Base-by-base conservation (phyloP, 2,329 filamentous ascomycete species). In the Phyllosticta paracitricarpa region DNA sequence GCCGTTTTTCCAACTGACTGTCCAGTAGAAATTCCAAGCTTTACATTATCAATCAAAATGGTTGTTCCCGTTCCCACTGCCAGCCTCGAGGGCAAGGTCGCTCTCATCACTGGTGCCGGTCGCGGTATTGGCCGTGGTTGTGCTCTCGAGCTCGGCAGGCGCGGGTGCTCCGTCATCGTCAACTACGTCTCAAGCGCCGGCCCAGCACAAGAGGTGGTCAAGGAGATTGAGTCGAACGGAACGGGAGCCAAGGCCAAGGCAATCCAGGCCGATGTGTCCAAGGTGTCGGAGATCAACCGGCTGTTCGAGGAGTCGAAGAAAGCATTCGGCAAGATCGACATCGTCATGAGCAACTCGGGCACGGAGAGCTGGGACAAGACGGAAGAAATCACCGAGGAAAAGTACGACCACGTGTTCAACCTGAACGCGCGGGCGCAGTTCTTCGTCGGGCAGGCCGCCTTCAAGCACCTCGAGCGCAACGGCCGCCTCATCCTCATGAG, bases 401-500 rank as follows among this genome's bases (percentile, higher is more conserved):
- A 88, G 74, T 89, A 84, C 71, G 86, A 89, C 72, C 84, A 86
- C 64, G 85, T 88, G 65, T 87, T 89, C 78, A 79, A 78, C 76
- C 75, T 88, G 71, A 89, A 89, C 75, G 82, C 85, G 6, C 78
- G 84, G 8, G 86, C 85, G 55, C 86, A 90, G 75, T 90, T 90
- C 79, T 90, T 91, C 73, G 87, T 91, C 58, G 88, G 87, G 22
- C 86, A 89, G 76, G 84, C 88, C 62, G 88, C 84, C 6, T 87
- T 88, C 74, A 86, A 86, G 76, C 78, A 89, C 75, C 81, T 89
- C 65, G 81, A 86, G 70, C 78, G 82, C 54, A 85, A 88, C 62
- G 89, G 89, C 33, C 81, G 88, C 54, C 82, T 92, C 67, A 87
- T 91, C 73, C 79, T 91, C 65, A 91, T 89, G 84, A 84, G 82